Conservation (phyloP, 129 eudicot genomes). For the Escallonia rubra region DNA sequence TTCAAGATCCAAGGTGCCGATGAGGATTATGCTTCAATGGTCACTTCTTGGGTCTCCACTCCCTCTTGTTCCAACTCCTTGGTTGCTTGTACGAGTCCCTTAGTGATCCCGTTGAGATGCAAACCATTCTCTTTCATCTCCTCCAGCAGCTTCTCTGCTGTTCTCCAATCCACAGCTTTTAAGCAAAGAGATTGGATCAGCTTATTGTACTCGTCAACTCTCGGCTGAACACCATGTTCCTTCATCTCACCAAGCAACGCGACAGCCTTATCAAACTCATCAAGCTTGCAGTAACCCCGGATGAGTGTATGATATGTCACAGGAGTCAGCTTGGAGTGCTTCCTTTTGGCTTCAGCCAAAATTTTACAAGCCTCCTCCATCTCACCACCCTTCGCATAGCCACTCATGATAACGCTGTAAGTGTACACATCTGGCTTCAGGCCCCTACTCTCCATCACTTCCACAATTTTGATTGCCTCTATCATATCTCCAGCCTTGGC, state of each 20-base stretch:
- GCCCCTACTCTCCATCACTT: slow-evolving; percentile 67
- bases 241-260: slow-evolving; percentile 66
- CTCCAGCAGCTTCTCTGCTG: slow-evolving; percentile 57
- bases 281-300: slow-evolving; percentile 83
- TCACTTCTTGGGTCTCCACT: slow-evolving; percentile 17
- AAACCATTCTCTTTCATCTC: slow-evolving; percentile 68
- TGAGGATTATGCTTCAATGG: slow-evolving; percentile 27
- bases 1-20: slow-evolving; percentile 9
- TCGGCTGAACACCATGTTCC: slow-evolving; percentile 51
- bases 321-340: slow-evolving; percentile 60
- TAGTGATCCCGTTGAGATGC: slow-evolving; percentile 59
- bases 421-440: slow-evolving; percentile 80
- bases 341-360: slow-evolving; percentile 56
- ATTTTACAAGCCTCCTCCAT: slow-evolving; percentile 70
- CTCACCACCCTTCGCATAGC: slow-evolving; percentile 57
- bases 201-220: slow-evolving; percentile 66
- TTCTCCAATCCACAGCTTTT: slow-evolving; percentile 76
- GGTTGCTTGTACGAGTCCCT: slow-evolving; percentile 65
- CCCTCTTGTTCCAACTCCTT: slow-evolving; percentile 74
- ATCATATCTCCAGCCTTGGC: slow-evolving; percentile 57
- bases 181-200: slow-evolving; percentile 79
- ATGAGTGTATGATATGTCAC: slow-evolving; percentile 63
- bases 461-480: slow-evolving; percentile 49
- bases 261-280: slow-evolving; percentile 60
- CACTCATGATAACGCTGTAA: slow-evolving; percentile 77